Evolutionary conservation across 768 basidiomycete species (phyloP), one percentile per base, ranked within the genome.

Genomic region (Tephrocybe sp.): DNA sequence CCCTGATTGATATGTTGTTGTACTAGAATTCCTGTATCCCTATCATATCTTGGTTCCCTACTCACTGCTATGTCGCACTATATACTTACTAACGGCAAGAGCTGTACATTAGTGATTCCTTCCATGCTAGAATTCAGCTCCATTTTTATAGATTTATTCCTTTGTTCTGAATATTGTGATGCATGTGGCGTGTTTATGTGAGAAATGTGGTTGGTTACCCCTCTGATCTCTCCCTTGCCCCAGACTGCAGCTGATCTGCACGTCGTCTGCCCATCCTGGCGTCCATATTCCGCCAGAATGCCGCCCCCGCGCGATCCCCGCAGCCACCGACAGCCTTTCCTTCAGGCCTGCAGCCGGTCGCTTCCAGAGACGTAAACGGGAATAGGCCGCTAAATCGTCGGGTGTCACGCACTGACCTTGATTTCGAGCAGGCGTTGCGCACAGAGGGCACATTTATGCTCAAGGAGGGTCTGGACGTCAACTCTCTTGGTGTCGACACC

Each of bases 361-460:
- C 75, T 1, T 77, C 81, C 10, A 73, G 72, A 45, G 81, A 85
- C 69, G 45, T 66, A 45, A 65, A 62, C 62, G 69, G 67, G 50
- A 63, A 65, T 17, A 68, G 63, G 44, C 60, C 62, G 26, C 55
- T 77, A 28, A 73, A 72, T 48, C 79, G 83, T 50, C 80, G 88
- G 25, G 65, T 77, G 39, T 91, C 90, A 37, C 81, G 88, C 34
- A 81, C 84, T 26, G 88, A 90, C 70, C 73, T 86, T 63, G 88
- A 90, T 65, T 93, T 93, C 59, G 90, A 93, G 69, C 82, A 84
- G 61, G 90, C 85, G 11, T 67, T 93, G 58, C 77, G 73, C 53
- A 73, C 73, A 10, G 82, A 82, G 36, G 85, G 80, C 20, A 93
- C 91, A 2, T 78, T 90, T 14, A 59, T 79, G 49, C 73, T 93